These are phyloP conservation scores for Tripterygium wilfordii DNA, from an alignment of 177 flowering plant genomes.

Conservation along the genomic window DNA sequence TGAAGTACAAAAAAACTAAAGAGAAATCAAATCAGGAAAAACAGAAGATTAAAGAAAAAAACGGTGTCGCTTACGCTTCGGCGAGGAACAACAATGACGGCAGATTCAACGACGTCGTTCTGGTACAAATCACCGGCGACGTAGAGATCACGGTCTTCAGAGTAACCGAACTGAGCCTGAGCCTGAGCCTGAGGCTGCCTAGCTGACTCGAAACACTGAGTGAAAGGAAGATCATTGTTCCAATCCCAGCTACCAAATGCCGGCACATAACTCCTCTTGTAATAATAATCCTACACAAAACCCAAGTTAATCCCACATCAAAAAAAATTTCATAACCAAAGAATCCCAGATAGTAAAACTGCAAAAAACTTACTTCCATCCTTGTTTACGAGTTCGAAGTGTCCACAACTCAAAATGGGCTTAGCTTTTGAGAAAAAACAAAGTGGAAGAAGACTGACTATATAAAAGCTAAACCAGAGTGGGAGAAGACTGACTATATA, in stretches of 20 bases:
- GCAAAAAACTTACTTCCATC: no score
- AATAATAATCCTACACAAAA: conserved; percentile 14
- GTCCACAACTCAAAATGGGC: no score
- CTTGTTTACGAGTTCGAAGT: no score
- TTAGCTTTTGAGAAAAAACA: no score
- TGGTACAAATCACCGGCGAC: conserved; percentile 34
- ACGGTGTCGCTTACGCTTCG: conserved; percentile 10
- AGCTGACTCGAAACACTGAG: conserved; percentile 45
- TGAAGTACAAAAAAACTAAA: neutral
- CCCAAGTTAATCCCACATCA: neutral
- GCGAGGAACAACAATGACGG: conserved; percentile 39
- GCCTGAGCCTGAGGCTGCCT: conserved; percentile 32
- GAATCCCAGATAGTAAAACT: neutral
- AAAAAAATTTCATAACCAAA: neutral
- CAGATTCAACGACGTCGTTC: conserved; percentile 32
- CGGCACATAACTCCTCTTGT: conserved; percentile 30
- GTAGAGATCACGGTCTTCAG: conserved; percentile 29
- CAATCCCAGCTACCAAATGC: conserved; percentile 50
- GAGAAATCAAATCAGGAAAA: neutral
- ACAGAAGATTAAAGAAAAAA: neutral
- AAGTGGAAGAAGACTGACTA: no score
- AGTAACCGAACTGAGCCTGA: conserved; percentile 20
- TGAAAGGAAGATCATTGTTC: conserved; percentile 30
- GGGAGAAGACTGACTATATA: no score
- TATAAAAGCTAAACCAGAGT: no score